Base-by-base conservation (phyloP, 768 basidiomycete species). In the Cubamyces sp. region DNA sequence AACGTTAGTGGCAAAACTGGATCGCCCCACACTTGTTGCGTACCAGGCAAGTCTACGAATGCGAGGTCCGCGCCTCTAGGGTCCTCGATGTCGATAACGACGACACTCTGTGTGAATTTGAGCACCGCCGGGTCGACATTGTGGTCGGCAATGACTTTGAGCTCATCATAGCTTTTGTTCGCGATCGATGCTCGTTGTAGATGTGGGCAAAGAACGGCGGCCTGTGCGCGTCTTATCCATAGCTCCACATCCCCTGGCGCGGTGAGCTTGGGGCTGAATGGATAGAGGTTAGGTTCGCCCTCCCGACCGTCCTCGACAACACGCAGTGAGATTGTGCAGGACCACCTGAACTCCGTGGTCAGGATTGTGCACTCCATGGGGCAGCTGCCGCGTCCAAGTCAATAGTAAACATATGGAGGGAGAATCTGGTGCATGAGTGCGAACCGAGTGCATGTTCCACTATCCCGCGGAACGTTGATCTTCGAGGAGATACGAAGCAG, bases 391-490 rank as follows among this genome's bases (percentile, higher is more conserved):
- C 23, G 30, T 30, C 18, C 54, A 54, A 6, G n/a, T 48, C 9
- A 3, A 8, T 3, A 12, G 34, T 56, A 19, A 57, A 11, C 30
- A 7, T 15, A 21, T 37, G 15, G 18, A 18, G 25, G 34, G 16
- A n/a, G 39, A 15, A 54, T 2, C 2, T 12, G 42, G 37, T 11
- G 23, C 15, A 40, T 39, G 34, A 82, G 34, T 11, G 11, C 34
- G 34, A 34, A 34, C 85, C 83, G 75, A 0, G 84, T 86, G 54
- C 85, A 86, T 0, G 84, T 86, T 21, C 84, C 84, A 45, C 82
- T 82, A 43, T 86, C 86, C 34, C 86, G 75, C 12, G 86, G 86
- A 28, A 87, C 85, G 51, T 74, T 83, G 30, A 87, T 83, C 86
- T 87, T 26, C 28, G 48, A 23, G 42, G 18, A 25, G 15, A 7